Evolutionary conservation across 768 basidiomycete genomes (phyloP), one percentile per base, ranked within the genome.

Genomic region (Podaxis rugospora): DNA sequence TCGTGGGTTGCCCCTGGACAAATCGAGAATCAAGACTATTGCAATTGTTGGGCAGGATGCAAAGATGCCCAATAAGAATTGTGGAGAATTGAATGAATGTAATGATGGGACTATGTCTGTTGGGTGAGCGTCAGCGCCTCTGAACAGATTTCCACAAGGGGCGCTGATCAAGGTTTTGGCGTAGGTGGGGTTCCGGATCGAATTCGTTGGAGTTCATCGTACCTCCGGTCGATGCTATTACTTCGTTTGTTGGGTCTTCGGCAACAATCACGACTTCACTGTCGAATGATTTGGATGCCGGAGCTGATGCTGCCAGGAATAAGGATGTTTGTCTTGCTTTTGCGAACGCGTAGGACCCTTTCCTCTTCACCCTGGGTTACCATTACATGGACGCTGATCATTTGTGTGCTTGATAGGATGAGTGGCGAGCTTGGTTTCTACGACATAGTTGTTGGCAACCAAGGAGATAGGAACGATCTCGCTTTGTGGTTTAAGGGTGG

Each of bases 1-100:
- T 16, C 71, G 75, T 10, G 80, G 80, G 0, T 65, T 83, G n/a
- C 82, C 81, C 4, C 65, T 79, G 1, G 67, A 78, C n/a, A 72
- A 75, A 13, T 73, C 80, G 37, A 78, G 78, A 18, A 83, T 84
- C 36, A 82, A 82, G 37, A 79, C 80, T 0, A 78, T 84, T 3
- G 86, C 84, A 1, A 79, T 88, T 14, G 69, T 89, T 51, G 82
- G 87, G 13, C 81, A 85, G 65, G 87, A 79, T 75, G 87, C 76
- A 49, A 75, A 68, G 74, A 76, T 77, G 73, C 84, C 73, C 62
- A 83, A 76, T 71, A 70, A 66, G 68, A 75, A 73, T 59, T 80
- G 74, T 66, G 72, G 66, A 70, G 86, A 73, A 67, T 72, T 69
- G 75, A 87, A 81, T 55, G 74, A 81, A 62, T 83, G 82, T 63